Percentiles rank a stretch among this genome's conserved stretches.
These are phyloP conservation scores for Cercospora sp. DNA, from an alignment of 2,329 filamentous ascomycete genomes.

Conservation along the genomic window DNA sequence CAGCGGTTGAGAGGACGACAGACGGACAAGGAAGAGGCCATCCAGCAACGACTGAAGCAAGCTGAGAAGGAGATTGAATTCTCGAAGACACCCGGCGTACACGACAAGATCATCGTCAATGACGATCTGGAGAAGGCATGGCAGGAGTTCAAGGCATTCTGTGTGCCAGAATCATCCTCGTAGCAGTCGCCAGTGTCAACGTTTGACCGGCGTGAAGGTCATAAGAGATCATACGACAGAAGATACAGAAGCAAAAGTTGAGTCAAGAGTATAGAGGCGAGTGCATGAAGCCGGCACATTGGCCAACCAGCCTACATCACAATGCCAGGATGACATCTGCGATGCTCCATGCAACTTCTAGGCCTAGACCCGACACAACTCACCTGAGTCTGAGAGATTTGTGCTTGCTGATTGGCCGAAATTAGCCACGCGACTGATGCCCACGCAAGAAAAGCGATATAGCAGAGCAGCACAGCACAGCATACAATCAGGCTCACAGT, in stretches of 20 bases:
- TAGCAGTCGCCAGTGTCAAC: neutral
- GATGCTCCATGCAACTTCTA: neutral
- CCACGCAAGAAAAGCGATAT: neutral
- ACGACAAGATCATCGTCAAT: constrained; percentile 66
- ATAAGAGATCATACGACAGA: neutral
- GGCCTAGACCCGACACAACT: neutral
- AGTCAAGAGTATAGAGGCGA: neutral
- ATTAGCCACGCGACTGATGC: neutral
- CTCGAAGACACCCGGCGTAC: constrained; percentile 64
- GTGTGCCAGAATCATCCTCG: constrained; percentile 30
- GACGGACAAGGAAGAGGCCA: constrained; percentile 73
- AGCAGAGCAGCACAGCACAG: neutral
- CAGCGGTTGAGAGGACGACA: constrained; percentile 69
- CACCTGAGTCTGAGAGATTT: neutral
- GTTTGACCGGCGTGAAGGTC: neutral
- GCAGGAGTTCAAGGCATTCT: constrained; percentile 46
- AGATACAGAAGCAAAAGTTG: neutral
- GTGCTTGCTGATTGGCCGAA: neutral
- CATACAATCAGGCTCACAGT: neutral
- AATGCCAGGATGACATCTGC: neutral
- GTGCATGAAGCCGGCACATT: neutral
- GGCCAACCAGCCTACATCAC: neutral
- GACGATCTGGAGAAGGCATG: constrained; percentile 62
- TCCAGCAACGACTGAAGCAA: constrained; percentile 68
- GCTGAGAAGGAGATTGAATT: constrained; percentile 74